Evolutionary conservation across 768 basidiomycete species (phyloP).

Genomic region (Fomitopsis serialis): DNA sequence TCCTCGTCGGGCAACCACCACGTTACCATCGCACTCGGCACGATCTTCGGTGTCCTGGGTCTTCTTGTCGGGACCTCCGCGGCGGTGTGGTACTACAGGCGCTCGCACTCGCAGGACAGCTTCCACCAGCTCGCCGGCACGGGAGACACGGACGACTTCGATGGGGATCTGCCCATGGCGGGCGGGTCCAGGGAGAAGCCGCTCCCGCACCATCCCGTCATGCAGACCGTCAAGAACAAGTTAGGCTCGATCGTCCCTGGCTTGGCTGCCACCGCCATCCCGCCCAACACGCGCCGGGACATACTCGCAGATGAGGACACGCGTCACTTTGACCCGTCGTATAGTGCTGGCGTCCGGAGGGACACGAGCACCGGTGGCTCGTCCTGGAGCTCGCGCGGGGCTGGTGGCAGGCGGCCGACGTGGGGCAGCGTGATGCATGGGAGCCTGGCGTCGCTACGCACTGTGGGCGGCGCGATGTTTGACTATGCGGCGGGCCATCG

Average conservation of each 20-base stretch:
- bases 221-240: slow-evolving; percentile 17
- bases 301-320: slow-evolving; percentile 79
- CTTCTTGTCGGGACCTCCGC: slow-evolving; percentile 39
- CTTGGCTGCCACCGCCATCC: slow-evolving; percentile 23
- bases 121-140: slow-evolving; percentile 27
- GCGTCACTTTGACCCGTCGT: slow-evolving; percentile 36
- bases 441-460: slow-evolving; percentile 21
- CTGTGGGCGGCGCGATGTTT: slow-evolving; percentile 24
- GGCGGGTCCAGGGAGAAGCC: slow-evolving; percentile 16
- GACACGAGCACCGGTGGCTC: slow-evolving; percentile 19
- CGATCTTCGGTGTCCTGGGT: slow-evolving; percentile 55
- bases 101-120: slow-evolving; percentile 20
- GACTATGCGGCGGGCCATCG: slow-evolving; percentile 19
- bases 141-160: slow-evolving; percentile 27
- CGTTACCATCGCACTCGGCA: slow-evolving; percentile 53
- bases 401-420: slow-evolving; percentile 16
- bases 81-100: slow-evolving; percentile 41
- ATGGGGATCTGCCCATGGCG: slow-evolving; percentile 19
- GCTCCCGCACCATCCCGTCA: slow-evolving; percentile 12
- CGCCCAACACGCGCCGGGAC: slow-evolving; percentile 40
- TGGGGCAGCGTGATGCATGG: slow-evolving; percentile 21
- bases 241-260: slow-evolving; percentile 31
- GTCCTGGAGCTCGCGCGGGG: slow-evolving; percentile 13
- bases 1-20: slow-evolving; percentile 17
- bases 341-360: slow-evolving; percentile 16